phyloP scores from a whole-genome alignment of 352 stramenopile species.

The Peronosclerospora sorghi region DNA sequence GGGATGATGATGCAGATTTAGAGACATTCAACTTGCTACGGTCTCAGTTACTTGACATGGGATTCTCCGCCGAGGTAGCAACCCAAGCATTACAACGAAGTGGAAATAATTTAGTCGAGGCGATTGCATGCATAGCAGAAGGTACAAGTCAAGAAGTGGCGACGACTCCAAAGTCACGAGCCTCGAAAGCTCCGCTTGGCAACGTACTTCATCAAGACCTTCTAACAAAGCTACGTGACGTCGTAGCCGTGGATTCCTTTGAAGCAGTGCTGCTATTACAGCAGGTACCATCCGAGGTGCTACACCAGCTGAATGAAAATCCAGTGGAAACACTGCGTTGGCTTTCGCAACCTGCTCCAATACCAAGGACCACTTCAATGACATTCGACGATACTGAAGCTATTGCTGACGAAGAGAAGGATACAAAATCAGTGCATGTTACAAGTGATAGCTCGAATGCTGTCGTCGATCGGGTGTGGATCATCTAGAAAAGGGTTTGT shows the following conservation, averaged over 20 bases:
- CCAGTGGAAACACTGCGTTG: constrained; percentile 26
- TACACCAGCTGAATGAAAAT: constrained; percentile 40
- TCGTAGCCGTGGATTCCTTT: constrained; percentile 26
- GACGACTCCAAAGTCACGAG: neutral
- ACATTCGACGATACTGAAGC: neutral
- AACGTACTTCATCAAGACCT: constrained; percentile 14
- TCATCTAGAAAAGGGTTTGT: neutral
- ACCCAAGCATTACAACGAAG: constrained; percentile 18
- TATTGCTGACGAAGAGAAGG: constrained; percentile 9
- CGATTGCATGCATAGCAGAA: constrained; percentile 28
- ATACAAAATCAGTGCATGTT: neutral
- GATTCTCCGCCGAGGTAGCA: constrained; percentile 26
- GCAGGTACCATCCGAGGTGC: constrained; percentile 18
- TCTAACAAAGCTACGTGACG: constrained; percentile 17
- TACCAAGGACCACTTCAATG: constrained; percentile 1
- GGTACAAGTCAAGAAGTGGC: constrained; percentile 1
- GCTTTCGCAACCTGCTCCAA: constrained; percentile 10
- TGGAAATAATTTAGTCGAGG: constrained; percentile 24
- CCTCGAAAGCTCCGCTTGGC: constrained; percentile 17
- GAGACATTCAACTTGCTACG: constrained; percentile 6
- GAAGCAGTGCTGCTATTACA: constrained; percentile 42
- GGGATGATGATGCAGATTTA: constrained; percentile 3
- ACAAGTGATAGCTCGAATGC: neutral
- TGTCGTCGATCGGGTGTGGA: constrained; percentile 25
- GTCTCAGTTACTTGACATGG: constrained; percentile 55